phyloP scores from a whole-genome alignment of 345 rosid species.

The Eucalyptus polybractea region DNA sequence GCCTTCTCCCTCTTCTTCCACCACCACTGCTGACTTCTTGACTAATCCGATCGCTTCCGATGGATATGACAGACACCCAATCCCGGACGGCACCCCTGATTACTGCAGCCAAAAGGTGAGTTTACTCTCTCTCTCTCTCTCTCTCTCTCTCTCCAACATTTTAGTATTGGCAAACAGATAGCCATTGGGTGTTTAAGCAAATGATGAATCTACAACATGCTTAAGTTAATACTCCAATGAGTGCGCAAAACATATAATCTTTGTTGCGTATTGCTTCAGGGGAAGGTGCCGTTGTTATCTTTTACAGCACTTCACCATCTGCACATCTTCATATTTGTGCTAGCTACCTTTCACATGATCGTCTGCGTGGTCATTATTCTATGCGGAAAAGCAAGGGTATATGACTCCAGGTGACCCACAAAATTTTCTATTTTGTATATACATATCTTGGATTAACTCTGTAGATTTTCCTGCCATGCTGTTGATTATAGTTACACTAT shows the following conservation, averaged over 20 bases:
- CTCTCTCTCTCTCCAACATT: not conserved
- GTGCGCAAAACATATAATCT: not conserved
- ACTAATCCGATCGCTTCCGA: not conserved
- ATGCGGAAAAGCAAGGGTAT: conserved; percentile 67
- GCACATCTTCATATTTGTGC: conserved; percentile 72
- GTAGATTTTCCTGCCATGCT: not conserved
- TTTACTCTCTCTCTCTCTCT: not conserved
- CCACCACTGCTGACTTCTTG: conserved; percentile 18
- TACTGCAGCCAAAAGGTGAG: conserved; percentile 21
- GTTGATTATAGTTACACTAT: conserved; percentile 30
- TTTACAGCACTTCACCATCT: conserved; percentile 66
- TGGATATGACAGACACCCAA: conserved; percentile 9
- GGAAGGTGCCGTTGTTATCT: conserved; percentile 47
- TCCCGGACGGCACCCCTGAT: conserved; percentile 29
- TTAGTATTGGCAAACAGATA: not conserved
- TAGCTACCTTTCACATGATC: conserved; percentile 51
- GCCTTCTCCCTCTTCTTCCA: not conserved
- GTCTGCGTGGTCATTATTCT: conserved; percentile 71
- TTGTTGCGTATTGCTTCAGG: conserved; percentile 19
- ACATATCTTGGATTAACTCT: not conserved
- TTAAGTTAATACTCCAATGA: not conserved
- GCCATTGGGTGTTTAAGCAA: not conserved
- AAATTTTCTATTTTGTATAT: not conserved
- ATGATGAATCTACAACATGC: not conserved
- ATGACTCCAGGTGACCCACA: not conserved